phyloP scores from a whole-genome alignment of 2,329 filamentous ascomycete species.

The Sarocladium oryzae region DNA sequence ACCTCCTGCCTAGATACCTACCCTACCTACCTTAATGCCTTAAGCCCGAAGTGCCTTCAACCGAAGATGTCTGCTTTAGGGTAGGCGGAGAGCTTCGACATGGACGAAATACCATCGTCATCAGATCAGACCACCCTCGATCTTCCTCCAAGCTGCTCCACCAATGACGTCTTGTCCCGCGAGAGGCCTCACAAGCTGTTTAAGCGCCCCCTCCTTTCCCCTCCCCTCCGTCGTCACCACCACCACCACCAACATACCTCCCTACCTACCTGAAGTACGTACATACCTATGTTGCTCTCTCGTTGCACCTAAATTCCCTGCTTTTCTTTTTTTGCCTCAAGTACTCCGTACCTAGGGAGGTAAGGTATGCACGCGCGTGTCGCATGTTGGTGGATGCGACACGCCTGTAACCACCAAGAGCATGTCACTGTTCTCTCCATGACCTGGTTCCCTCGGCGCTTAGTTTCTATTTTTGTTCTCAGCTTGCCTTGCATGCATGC shows the following conservation, averaged over 20 bases:
- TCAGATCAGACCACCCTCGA: neutral
- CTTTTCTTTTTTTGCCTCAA: no score
- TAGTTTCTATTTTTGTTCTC: constrained; percentile 8
- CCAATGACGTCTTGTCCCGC: constrained; percentile 7
- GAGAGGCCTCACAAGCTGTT: constrained; percentile 3
- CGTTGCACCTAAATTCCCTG: neutral
- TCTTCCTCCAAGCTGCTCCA: neutral
- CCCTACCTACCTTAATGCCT: no score
- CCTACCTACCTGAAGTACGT: no score
- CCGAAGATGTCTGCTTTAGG: no score
- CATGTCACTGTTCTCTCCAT: neutral
- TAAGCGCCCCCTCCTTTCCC: constrained; percentile 9
- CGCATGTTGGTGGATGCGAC: no score
- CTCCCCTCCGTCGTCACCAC: neutral
- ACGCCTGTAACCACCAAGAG: neutral
- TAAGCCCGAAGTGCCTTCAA: no score
- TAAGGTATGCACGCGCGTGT: no score
- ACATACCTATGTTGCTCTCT: no score
- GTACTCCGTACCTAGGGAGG: no score
- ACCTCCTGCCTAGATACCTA: no score
- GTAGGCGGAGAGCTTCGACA: no score
- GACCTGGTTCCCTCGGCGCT: neutral
- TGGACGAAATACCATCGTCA: no score
- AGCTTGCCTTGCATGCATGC: neutral
- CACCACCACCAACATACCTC: neutral